These are phyloP conservation scores for Globisporangium spiculum DNA, from an alignment of 352 stramenopile species.

Conservation along the genomic window DNA sequence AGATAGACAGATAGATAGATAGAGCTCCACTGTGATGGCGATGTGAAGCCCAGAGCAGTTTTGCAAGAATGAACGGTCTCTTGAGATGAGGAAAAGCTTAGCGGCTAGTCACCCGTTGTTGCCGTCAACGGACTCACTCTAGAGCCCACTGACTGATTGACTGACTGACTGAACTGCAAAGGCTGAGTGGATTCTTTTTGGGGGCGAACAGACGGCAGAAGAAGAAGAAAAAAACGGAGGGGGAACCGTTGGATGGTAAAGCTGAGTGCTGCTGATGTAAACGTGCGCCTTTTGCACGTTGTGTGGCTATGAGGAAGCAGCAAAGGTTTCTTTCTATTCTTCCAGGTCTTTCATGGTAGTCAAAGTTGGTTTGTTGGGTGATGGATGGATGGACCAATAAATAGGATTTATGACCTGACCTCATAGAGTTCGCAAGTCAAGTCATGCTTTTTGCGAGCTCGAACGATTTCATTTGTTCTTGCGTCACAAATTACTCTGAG, in stretches of 20 bases:
- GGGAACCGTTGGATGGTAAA: not conserved
- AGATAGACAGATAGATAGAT: no score
- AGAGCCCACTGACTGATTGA: not conserved
- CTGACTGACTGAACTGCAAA: not conserved
- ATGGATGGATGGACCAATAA: not conserved
- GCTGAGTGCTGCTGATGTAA: not conserved
- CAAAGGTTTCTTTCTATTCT: slow-evolving; percentile 4
- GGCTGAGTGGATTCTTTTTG: not conserved
- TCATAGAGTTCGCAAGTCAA: not conserved
- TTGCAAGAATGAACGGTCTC: slow-evolving; percentile 13
- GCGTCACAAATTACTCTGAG: not conserved
- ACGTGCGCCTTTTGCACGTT: not conserved
- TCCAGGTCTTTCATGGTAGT: not conserved
- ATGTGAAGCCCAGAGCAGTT: slow-evolving; percentile 3
- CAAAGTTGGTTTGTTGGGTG: not conserved
- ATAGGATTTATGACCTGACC: not conserved
- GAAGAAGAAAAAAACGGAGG: not conserved
- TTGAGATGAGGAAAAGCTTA: not conserved
- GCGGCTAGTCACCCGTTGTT: not conserved
- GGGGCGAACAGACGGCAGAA: not conserved
- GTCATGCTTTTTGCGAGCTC: not conserved
- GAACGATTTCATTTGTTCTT: not conserved
- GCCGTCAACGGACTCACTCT: not conserved
- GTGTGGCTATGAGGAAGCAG: not conserved
- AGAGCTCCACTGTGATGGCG: not conserved